phyloP scores from a whole-genome alignment of 352 stramenopile genomes.

The Phytophthora europaea region DNA sequence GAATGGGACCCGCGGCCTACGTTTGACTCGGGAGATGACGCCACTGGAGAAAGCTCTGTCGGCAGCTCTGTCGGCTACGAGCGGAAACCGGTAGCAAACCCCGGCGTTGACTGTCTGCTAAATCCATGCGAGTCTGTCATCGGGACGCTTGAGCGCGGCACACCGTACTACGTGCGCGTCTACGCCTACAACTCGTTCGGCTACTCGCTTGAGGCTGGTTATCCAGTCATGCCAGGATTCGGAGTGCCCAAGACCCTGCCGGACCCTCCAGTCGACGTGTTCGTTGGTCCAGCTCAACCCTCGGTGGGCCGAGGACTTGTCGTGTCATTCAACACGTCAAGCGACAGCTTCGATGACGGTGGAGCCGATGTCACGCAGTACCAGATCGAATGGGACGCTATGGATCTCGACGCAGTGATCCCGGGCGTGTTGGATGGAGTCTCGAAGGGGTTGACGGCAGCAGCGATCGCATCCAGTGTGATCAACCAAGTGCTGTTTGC shows the following conservation, averaged over 20 bases:
- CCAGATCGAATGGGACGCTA: conserved; percentile 94
- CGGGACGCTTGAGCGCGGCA: conserved; percentile 75
- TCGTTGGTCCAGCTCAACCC: conserved; percentile 49
- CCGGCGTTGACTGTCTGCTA: conserved; percentile 80
- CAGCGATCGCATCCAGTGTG: conserved; percentile 34
- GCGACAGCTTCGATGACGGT: conserved; percentile 74
- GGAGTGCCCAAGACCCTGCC: conserved; percentile 85
- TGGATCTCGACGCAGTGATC: conserved; percentile 80
- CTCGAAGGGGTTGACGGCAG: conserved; percentile 5
- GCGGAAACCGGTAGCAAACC: conserved; percentile 72
- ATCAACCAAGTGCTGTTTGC: conserved; percentile 84
- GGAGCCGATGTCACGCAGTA: conserved; percentile 88
- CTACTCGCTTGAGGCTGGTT: conserved; percentile 79
- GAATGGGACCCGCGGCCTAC: conserved; percentile 93
- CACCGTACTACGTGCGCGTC: conserved; percentile 91
- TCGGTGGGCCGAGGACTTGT: conserved; percentile 57
- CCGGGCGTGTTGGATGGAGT: conserved; percentile 22
- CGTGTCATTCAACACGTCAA: conserved; percentile 79
- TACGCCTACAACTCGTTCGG: conserved; percentile 95
- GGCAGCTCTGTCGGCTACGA: conserved; percentile 86
- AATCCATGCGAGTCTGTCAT: conserved; percentile 89
- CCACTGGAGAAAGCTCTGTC: conserved; percentile 39
- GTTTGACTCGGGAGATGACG: conserved; percentile 82
- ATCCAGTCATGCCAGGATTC: conserved; percentile 71
- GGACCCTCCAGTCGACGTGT: conserved; percentile 62